Evolutionary conservation across 1,284 basidiomycete species (phyloP), one percentile per base, ranked within the genome.

Genomic region (Sporisorium graminicola): DNA sequence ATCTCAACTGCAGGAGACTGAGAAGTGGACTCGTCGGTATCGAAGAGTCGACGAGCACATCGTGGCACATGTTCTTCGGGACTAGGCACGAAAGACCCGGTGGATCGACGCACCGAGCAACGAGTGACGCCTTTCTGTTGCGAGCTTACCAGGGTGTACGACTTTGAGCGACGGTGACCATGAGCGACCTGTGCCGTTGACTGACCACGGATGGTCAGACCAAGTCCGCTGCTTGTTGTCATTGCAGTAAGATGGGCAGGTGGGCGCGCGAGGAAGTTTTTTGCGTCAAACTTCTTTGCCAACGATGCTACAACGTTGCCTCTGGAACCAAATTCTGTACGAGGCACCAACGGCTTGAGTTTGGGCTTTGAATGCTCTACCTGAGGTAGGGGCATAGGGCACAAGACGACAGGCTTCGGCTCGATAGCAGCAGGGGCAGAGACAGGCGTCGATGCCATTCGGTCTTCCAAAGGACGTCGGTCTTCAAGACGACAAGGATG

Each of bases 111-210:
- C 4, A 51, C 37, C 1, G 69, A 57, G 0, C 24, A 52, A 1
- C 52, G 58, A 1, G 42, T n/a, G 4, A 43, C 31, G 12, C 57
- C 54, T 0, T 53, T 57, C 35, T 63, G 57, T 0, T 26, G 37
- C 2, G 64, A 42, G 35, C 47, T 58, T 2, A 33, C 14, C n/a
- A 72, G 7, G 5, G 46, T 71, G 43, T 71, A 61, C 12, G 67
- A 67, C 55, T 77, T 70, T 27, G 67, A 71, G 20, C 66, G 57
- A n/a, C 67, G 67, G 29, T 77, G 74, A 47, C 74, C 63, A 4
- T 46, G 59, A 14, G 61, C 69, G 3, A 22, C 16, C 31, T 59
- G 58, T 13, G 42, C 24, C 24, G 52, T 20, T 6, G 62, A 42
- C 13, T 51, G 59, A 13, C 64, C 69, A 10, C 59, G 59, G 9